Evolutionary conservation across 768 basidiomycete genomes (phyloP).

Genomic region (Obba rivulosa): DNA sequence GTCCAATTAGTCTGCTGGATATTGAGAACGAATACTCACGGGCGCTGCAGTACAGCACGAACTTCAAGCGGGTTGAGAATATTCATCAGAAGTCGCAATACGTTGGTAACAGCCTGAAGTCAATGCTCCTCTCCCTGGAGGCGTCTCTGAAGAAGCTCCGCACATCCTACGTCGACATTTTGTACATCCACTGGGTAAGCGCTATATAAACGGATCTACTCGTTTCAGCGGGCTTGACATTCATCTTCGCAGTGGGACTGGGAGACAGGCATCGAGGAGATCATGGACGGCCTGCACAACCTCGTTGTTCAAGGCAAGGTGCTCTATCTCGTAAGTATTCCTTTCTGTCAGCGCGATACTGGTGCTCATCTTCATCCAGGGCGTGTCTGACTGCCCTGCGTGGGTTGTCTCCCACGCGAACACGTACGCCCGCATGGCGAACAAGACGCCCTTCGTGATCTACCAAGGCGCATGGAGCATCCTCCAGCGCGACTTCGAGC

Average conservation of each 20-base stretch:
- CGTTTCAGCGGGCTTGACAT: not conserved
- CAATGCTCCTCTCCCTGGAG: conserved; percentile 26
- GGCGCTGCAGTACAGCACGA: conserved; percentile 3
- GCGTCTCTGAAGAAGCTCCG: conserved; percentile 43
- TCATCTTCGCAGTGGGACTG: conserved; percentile 29
- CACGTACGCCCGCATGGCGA: conserved; percentile 29
- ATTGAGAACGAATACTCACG: conserved; percentile 4
- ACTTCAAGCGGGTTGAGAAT: conserved; percentile 2
- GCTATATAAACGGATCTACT: conserved; percentile 3
- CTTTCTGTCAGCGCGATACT: not conserved
- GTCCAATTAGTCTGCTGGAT: not conserved
- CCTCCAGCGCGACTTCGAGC: conserved; percentile 32
- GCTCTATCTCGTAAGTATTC: conserved; percentile 21
- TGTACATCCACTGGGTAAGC: conserved; percentile 45
- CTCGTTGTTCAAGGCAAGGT: conserved; percentile 34
- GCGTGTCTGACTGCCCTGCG: conserved; percentile 27
- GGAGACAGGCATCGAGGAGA: conserved; percentile 31
- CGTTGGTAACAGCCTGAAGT: conserved; percentile 35
- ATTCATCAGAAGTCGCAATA: conserved; percentile 31
- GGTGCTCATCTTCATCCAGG: not conserved
- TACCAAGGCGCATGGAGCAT: conserved; percentile 32
- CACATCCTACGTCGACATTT: conserved; percentile 52
- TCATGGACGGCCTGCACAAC: conserved; percentile 34
- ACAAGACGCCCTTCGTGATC: conserved; percentile 29
- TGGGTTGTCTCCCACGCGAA: conserved; percentile 34